These are phyloP conservation scores for Populus ilicifolia DNA, from an alignment of 345 rosid species.

Conservation along the genomic window DNA sequence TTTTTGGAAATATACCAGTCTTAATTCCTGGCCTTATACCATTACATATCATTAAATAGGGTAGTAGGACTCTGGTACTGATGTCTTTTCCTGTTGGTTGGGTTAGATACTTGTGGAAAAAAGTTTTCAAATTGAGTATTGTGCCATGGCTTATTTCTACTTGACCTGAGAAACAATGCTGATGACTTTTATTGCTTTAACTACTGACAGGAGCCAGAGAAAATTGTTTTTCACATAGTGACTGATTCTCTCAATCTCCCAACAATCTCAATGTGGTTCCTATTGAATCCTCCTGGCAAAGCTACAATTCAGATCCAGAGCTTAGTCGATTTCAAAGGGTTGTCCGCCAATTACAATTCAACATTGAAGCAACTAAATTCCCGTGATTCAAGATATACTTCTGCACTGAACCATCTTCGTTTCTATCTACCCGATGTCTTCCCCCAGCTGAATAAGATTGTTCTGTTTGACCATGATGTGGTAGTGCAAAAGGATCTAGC, in stretches of 20 bases:
- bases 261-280: conserved; percentile 33
- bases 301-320: conserved; percentile 26
- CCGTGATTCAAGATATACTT: conserved; percentile 19
- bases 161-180: not conserved
- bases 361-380: conserved; percentile 52
- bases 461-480: conserved; percentile 32
- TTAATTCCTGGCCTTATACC: not conserved
- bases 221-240: conserved; percentile 27
- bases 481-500: conserved; percentile 23
- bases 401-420: conserved; percentile 27
- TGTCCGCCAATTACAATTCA: conserved; percentile 19
- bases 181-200: conserved; percentile 12
- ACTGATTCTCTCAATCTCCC: conserved; percentile 31
- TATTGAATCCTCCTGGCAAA: conserved; percentile 26
- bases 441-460: conserved; percentile 24
- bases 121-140: conserved; percentile 1
- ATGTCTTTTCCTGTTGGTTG: not conserved
- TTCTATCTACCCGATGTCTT: conserved; percentile 32
- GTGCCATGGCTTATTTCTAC: not conserved
- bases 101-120: not conserved
- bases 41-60: not conserved
- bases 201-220: conserved; percentile 25
- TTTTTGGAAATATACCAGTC: not conserved
- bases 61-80: not conserved
- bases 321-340: conserved; percentile 17